Evolutionary conservation across 257 asterid genomes (phyloP).

Genomic region (Verbascum thapsus): DNA sequence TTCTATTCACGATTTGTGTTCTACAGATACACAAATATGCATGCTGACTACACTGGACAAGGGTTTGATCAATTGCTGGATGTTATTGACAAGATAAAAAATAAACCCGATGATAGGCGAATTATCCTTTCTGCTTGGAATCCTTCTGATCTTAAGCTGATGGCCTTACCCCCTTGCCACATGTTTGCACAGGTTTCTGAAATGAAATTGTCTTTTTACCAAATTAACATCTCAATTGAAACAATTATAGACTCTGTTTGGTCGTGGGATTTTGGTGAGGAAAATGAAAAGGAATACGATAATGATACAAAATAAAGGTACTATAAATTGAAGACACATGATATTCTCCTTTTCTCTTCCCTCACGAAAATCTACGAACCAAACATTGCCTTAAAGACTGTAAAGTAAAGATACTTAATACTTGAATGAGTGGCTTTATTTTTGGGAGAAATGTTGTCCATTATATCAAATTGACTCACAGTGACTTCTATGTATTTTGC

Average conservation of each 20-base stretch:
- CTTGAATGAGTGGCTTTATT: no score
- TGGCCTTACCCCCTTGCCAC: slow-evolving; percentile 92
- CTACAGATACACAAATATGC: slow-evolving; percentile 70
- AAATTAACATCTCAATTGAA: no score
- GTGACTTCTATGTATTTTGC: background rate
- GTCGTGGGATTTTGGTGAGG: no score
- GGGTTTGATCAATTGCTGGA: slow-evolving; percentile 84
- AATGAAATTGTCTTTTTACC: background rate
- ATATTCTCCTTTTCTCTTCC: no score
- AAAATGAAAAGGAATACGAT: no score
- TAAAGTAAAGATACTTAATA: no score
- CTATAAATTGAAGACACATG: no score
- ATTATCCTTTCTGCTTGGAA: slow-evolving; percentile 81
- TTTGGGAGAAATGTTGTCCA: background rate
- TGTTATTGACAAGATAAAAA: slow-evolving; percentile 66
- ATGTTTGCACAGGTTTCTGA: slow-evolving; percentile 75
- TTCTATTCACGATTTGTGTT: background rate
- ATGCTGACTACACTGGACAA: slow-evolving; percentile 71
- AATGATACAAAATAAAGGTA: no score
- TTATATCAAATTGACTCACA: background rate
- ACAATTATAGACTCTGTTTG: no score
- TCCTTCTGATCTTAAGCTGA: slow-evolving; percentile 73
- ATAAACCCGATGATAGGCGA: slow-evolving; percentile 71
- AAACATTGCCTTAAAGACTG: no score
- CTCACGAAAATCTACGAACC: no score